Evolutionary conservation across 2,329 filamentous ascomycete genomes (phyloP), one percentile per base, ranked within the genome.

Genomic region (Triangularia verruculosa): DNA sequence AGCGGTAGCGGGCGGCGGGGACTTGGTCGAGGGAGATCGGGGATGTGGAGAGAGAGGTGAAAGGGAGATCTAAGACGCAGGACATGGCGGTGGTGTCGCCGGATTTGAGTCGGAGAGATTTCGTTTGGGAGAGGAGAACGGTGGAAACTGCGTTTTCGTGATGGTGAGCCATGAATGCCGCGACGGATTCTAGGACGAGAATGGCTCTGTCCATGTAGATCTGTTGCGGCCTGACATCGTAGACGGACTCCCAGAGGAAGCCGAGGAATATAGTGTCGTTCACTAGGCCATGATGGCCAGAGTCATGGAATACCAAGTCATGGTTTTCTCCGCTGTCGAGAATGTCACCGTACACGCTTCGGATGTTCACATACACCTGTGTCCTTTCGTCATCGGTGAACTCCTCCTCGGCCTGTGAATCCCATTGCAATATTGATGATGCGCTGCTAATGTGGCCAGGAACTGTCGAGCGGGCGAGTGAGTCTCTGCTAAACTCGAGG

Each of bases 1-100:
- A 58, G 3, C 56, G 56, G 56, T 58, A 58, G 8, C 56, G 56
- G 13, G n/a, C 22, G n/a, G 27, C n/a, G n/a, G 56, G 15, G 39
- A 32, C 28, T 11, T 30, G 3, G 20, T 58, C 28, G 39, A 58
- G 56, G 5, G 30, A 58, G 5, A 58, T 22, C 13, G 56, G 56
- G 34, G 13, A 4, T n/a, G 13, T n/a, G 13, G 30, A 56, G 8
- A 27, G 53, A 12, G 12, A 56, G 13, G 15, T 13, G 13, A 39
- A 39, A 5, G 13, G 13, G 17, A 39, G 12, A 4, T 39, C 13
- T 15, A 39, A 7, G 15, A n/a, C 34, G 34, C 34, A 39, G 3
- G 34, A 2, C 34, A 39, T 39, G 34, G 34, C 12, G 13, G 15
- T n/a, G 15, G 13, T 2, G 17, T 39, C 34, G 34, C 15, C 15